Percentiles rank a stretch among this genome's conserved stretches.
Conservation (phyloP, 768 basidiomycete species). For the Boletus rubroflammeus region DNA sequence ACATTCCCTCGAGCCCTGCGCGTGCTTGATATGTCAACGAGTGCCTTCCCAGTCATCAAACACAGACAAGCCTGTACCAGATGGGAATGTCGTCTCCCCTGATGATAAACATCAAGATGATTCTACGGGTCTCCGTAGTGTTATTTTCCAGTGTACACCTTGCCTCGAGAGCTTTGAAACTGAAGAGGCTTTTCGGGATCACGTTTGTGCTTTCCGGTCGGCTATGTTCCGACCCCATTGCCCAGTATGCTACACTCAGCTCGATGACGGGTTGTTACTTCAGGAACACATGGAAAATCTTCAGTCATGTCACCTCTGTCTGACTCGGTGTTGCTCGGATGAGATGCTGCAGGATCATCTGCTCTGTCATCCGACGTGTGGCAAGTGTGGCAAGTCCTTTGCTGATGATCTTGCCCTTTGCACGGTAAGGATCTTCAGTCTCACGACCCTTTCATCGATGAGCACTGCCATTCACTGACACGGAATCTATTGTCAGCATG, state of each 20-base stretch:
- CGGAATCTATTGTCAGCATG: conserved; percentile 15
- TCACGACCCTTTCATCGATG: neutral
- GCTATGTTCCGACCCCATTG: conserved; percentile 18
- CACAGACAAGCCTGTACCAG: neutral
- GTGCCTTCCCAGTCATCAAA: neutral
- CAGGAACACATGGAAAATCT: conserved; percentile 17
- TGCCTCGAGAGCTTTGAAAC: conserved; percentile 18
- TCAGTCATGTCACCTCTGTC: conserved; percentile 18
- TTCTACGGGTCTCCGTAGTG: neutral
- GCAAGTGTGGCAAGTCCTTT: conserved; percentile 21
- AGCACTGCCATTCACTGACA: neutral
- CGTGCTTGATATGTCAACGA: conserved; percentile 9
- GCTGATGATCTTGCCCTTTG: conserved; percentile 19
- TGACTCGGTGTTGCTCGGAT: conserved; percentile 19
- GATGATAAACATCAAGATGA: neutral
- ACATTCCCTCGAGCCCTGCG: neutral
- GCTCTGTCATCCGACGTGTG: conserved; percentile 21
- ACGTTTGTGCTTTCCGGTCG: conserved; percentile 14
- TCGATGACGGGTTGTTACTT: conserved; percentile 17
- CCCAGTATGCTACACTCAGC: conserved; percentile 19
- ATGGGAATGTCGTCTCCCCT: neutral
- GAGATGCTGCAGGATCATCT: conserved; percentile 27
- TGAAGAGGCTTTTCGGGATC: conserved; percentile 4
- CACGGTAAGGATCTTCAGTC: conserved; percentile 10
- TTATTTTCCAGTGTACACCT: conserved; percentile 9